Base-by-base conservation (phyloP, 768 basidiomycete genomes). In the Suillus subalutaceus region DNA sequence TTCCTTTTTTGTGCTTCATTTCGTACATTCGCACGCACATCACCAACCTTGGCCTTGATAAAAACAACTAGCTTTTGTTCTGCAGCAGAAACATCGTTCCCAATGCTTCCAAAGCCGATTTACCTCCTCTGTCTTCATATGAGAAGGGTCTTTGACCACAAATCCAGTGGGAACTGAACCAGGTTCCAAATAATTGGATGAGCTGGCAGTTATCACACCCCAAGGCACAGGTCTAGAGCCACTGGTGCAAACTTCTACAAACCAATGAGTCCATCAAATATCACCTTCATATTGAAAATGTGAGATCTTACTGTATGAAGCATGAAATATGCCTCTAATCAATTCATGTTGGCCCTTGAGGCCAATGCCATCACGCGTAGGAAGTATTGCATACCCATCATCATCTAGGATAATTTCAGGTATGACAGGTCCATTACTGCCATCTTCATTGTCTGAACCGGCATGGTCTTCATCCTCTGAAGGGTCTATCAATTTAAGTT, bases 391-490 rank as follows among this genome's bases (percentile, higher is more conserved):
- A 35, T 63, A 18, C 2, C 63, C 13, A 0, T 37, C 3, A 6
- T 53, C 30, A 41, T 63, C 63, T 18, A 40, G 8, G 3, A 20
- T 8, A 6, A 63, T 15, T 32, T 55, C 37, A 1, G 48, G 50
- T 40, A 26, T 0, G 3, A 3, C 50, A 50, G 12, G 23, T 10
- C 2, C 48, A 50, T 50, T 12, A 65, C 68, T 4, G 12, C 4
- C 46, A 48, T 48, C 48, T 23, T 50, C 48, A 15, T 26, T 2
- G 9, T 38, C 53, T 18, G 53, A 55, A 55, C 26, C 67, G 2
- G n/a, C 43, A 20, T 66, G 70, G 70, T 32, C 70, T 2, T 13
- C 0, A 20, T 20, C 32, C 2, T 20, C 32, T 35, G 53, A 55
- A 55, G 53, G 53, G 6, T 55, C 53, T 55, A 55, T 41, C 15